These are phyloP conservation scores for Plantago elongata DNA, from an alignment of 257 asterid genomes.

Conservation along the genomic window DNA sequence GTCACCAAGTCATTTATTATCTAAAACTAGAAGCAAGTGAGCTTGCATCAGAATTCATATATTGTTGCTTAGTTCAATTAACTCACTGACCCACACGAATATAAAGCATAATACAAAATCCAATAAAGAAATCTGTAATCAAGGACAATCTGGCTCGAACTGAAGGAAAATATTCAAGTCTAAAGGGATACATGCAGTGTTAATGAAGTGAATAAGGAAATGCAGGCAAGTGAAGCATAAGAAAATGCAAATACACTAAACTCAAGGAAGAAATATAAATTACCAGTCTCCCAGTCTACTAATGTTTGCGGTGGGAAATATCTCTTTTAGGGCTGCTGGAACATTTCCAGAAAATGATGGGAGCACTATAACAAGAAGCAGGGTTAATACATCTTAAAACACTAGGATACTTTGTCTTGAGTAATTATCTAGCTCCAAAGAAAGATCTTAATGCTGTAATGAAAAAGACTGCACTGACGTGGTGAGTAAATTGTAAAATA, in stretches of 20 bases:
- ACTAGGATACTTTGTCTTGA: background rate
- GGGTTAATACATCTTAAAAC: slow-evolving; percentile 12
- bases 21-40: too few species aligned
- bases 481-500: background rate
- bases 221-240: slow-evolving; percentile 9
- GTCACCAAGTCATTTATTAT: too few species aligned
- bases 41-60: too few species aligned
- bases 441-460: slow-evolving; percentile 1
- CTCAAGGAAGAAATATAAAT: slow-evolving; percentile 35
- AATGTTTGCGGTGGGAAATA: slow-evolving; percentile 76
- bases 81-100: too few species aligned
- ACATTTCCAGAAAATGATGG: slow-evolving; percentile 99
- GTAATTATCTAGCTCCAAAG: slow-evolving; percentile 1
- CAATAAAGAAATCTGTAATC: slow-evolving; percentile 4
- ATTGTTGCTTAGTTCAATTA: too few species aligned
- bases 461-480: background rate
- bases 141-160: background rate
- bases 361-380: slow-evolving; percentile 50
- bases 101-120: slow-evolving; percentile 1
- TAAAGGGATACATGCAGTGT: background rate
- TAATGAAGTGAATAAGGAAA: background rate
- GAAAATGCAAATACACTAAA: slow-evolving; percentile 8
- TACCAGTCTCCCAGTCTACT: slow-evolving; percentile 96
- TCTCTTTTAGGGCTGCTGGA: slow-evolving; percentile 79
- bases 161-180: background rate